Conservation (phyloP, 1,139 yeast genomes). For the Yamadazyma spencermartinsiae region DNA sequence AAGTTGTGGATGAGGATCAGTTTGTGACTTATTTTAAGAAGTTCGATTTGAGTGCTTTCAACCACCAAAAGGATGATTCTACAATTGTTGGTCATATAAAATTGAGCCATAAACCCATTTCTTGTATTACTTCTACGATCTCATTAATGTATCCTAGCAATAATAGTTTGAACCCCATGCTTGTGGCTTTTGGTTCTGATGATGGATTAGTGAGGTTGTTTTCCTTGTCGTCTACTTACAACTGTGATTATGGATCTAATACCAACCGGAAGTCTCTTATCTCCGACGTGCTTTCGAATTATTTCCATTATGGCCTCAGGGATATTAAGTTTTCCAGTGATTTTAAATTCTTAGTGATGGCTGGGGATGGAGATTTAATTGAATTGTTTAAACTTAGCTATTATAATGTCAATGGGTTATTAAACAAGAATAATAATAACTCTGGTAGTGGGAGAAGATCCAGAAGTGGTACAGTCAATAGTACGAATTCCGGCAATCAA, state of each 20-base stretch:
- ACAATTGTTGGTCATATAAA: constrained; percentile 57
- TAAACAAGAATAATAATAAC: constrained; percentile 20
- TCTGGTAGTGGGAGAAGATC: constrained; percentile 25
- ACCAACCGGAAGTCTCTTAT: constrained; percentile 35
- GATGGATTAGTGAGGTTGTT: constrained; percentile 67
- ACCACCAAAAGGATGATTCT: constrained; percentile 8
- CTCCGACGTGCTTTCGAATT: constrained; percentile 63
- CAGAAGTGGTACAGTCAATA: constrained; percentile 40
- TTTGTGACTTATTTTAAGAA: constrained; percentile 40
- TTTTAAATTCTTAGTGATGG: constrained; percentile 57
- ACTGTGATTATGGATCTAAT: constrained; percentile 26
- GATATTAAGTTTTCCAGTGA: constrained; percentile 65
- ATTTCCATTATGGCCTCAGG: constrained; percentile 63
- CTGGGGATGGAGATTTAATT: constrained; percentile 60
- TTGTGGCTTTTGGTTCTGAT: constrained; percentile 57
- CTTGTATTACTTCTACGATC: constrained; percentile 28
- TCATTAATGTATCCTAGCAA: constrained; percentile 11
- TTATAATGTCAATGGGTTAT: constrained; percentile 37
- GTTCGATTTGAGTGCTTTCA: constrained; percentile 38
- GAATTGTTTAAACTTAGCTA: constrained; percentile 52
- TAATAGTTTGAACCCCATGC: constrained; percentile 45
- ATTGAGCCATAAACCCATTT: constrained; percentile 57
- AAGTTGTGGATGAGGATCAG: constrained; percentile 34
- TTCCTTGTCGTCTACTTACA: constrained; percentile 40
- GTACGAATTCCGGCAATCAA: constrained; percentile 23